Conservation (phyloP, 2,329 filamentous ascomycete genomes). For the Capronia americana region DNA sequence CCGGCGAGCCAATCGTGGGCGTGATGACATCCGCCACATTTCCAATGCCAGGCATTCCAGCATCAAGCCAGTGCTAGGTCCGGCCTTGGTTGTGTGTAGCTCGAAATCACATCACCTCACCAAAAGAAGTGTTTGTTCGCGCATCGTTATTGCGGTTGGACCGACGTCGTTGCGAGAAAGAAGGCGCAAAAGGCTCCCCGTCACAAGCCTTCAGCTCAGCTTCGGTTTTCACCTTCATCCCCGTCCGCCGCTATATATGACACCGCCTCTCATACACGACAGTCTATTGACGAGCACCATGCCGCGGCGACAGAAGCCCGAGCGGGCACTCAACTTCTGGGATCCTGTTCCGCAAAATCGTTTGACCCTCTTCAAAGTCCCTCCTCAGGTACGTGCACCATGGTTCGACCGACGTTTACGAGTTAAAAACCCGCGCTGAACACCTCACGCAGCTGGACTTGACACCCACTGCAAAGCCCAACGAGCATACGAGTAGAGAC, state of each 20-base stretch:
- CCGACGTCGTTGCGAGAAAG: no score
- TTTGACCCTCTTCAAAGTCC: slow-evolving; percentile 23
- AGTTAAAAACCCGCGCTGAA: neutral
- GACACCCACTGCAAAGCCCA: neutral
- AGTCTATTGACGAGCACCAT: slow-evolving; percentile 1
- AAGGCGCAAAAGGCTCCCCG: neutral
- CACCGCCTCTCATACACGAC: neutral
- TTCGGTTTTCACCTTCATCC: neutral
- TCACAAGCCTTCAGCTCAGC: neutral
- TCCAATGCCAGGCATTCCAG: slow-evolving; percentile 21
- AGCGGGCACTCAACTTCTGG: slow-evolving; percentile 1
- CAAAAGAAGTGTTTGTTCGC: neutral
- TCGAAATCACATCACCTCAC: slow-evolving; percentile 5
- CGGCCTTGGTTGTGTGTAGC: slow-evolving; percentile 4
- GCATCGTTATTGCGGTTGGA: neutral
- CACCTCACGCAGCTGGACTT: slow-evolving; percentile 9
- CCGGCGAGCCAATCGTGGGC: slow-evolving; percentile 12
- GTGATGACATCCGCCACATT: slow-evolving; percentile 18
- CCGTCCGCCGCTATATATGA: neutral
- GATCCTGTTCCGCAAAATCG: neutral
- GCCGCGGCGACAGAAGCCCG: slow-evolving; percentile 19
- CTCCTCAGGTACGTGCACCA: slow-evolving; percentile 22
- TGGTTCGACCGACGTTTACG: neutral
- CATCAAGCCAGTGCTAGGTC: slow-evolving; percentile 7
- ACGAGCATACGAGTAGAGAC: neutral